Evolutionary conservation across 148 eudicot species (phyloP).

Genomic region (Nepenthes mirabilis): DNA sequence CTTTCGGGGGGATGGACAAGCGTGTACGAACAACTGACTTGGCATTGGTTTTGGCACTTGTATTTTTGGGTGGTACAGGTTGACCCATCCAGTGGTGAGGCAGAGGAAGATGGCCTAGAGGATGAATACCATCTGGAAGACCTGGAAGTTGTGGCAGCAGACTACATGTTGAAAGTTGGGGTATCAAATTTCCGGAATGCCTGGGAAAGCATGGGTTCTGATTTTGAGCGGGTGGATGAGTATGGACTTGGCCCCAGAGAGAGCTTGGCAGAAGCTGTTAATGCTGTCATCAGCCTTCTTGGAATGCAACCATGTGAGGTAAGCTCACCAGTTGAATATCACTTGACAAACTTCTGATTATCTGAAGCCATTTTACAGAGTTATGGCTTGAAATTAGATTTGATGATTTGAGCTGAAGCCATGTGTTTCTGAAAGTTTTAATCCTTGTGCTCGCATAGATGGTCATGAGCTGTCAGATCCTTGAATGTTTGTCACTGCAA

Average conservation of each 20-base stretch:
- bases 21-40: not conserved
- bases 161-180: constrained; percentile 78
- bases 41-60: not conserved
- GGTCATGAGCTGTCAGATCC: too few relatives aligned
- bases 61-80: constrained; percentile 32
- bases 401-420: not conserved
- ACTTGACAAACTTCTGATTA: not conserved
- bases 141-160: constrained; percentile 83
- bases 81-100: constrained; percentile 91
- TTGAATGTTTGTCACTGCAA: too few relatives aligned
- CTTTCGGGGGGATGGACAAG: too few relatives aligned
- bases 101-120: constrained; percentile 93
- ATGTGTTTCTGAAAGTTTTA: too few relatives aligned
- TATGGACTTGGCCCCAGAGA: constrained; percentile 96
- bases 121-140: constrained; percentile 97
- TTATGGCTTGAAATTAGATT: not conserved
- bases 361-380: not conserved
- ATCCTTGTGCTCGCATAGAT: too few relatives aligned
- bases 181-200: constrained; percentile 92
- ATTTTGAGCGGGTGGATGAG: constrained; percentile 77
- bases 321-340: constrained; percentile 4
- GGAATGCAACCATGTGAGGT: constrained; percentile 99
- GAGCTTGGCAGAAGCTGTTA: constrained; percentile 81
- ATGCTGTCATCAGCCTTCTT: constrained; percentile 68
- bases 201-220: constrained; percentile 85